phyloP scores from a whole-genome alignment of 176 grass and related monocot species.

The Phyllostachys edulis region DNA sequence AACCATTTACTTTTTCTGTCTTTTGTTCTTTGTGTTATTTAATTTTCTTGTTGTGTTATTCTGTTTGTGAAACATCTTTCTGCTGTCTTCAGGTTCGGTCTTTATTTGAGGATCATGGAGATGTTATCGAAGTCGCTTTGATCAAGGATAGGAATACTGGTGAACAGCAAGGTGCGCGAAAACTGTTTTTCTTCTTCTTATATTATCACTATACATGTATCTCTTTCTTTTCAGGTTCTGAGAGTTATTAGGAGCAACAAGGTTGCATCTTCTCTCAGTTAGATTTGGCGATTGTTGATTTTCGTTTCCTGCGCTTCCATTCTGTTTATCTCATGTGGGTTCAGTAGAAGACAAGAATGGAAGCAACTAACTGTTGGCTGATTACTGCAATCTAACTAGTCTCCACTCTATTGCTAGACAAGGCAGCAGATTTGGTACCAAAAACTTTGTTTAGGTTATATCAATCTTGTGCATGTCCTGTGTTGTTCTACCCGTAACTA shows the following conservation, averaged over 20 bases:
- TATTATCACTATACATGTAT: conserved; percentile 43
- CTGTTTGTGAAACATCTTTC: conserved; percentile 22
- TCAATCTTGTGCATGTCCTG: conserved; percentile 30
- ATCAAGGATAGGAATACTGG: conserved; percentile 97
- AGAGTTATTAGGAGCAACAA: conserved; percentile 72
- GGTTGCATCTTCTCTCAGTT: conserved; percentile 71
- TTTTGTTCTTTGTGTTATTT: not conserved
- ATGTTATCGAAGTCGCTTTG: conserved; percentile 97
- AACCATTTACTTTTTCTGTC: not conserved
- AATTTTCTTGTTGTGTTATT: conserved; percentile 4
- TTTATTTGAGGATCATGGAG: conserved; percentile 94
- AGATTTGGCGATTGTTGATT: conserved; percentile 65
- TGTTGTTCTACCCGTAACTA: conserved; percentile 29
- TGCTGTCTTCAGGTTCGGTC: conserved; percentile 62
- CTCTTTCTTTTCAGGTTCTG: conserved; percentile 85
- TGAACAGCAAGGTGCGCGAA: conserved; percentile 83
- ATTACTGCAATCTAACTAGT: conserved; percentile 48
- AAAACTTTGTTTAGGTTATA: conserved; percentile 39
- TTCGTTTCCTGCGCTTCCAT: conserved; percentile 54
- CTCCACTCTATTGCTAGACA: conserved; percentile 42
- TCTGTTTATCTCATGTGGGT: conserved; percentile 52
- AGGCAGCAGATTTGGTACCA: conserved; percentile 35
- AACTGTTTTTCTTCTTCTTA: conserved; percentile 38
- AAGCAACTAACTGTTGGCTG: conserved; percentile 39
- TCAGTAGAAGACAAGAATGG: conserved; percentile 62